A percentile compares a stretch with the other conserved stretches of the same genome.
These are phyloP conservation scores for Helotiales sp. DNA, from an alignment of 2,329 filamentous ascomycete species.

Conservation along the genomic window DNA sequence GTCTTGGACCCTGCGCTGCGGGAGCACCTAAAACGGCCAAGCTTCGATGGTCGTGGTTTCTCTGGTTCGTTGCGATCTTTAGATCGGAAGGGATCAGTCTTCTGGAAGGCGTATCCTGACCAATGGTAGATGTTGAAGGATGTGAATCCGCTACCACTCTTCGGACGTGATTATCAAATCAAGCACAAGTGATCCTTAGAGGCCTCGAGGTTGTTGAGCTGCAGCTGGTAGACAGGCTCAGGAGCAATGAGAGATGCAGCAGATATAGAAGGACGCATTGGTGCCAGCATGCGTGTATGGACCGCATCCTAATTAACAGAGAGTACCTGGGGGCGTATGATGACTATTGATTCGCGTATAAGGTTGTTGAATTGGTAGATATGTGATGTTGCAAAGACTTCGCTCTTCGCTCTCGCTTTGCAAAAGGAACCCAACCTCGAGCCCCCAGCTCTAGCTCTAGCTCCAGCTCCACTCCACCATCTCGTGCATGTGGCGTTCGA, in stretches of 20 bases:
- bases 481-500: background rate
- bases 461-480: background rate
- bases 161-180: background rate
- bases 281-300: no score
- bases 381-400: background rate
- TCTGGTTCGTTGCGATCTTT: background rate
- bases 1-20: no score
- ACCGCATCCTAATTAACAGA: no score
- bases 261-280: no score
- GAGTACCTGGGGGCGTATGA: no score
- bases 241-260: background rate
- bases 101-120: background rate
- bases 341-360: no score
- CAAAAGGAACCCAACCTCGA: no score
- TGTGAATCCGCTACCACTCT: background rate
- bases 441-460: no score
- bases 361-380: background rate
- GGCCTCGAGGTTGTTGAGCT: background rate
- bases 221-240: background rate
- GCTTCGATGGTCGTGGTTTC: background rate
- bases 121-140: background rate
- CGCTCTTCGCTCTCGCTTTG: no score
- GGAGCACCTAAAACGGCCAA: no score
- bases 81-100: background rate
- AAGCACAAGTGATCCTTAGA: background rate